Evolutionary conservation across 352 stramenopile genomes (phyloP), one percentile per base, ranked within the genome.

Genomic region (Globisporangium orthogonon): DNA sequence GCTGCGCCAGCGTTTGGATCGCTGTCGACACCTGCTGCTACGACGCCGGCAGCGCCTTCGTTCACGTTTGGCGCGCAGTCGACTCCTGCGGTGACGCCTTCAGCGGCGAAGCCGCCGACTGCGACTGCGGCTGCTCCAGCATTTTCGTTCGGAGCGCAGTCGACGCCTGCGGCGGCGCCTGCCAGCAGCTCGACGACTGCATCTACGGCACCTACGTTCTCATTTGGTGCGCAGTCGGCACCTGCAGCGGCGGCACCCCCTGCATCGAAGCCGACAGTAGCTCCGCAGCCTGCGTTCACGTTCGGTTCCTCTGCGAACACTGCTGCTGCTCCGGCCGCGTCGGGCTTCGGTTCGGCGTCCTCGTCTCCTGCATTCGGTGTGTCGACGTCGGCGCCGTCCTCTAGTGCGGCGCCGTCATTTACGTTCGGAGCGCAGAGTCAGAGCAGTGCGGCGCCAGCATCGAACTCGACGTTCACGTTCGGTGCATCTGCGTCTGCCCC

Each of bases 341-440:
- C 56, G 23, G 55, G 60, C 17, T 76, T 76, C 9, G 63, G 60
- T 11, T 67, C 72, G 3, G 30, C 58, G 13, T 28, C 49, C 11
- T 14, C 56, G 17, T 44, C 61, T 28, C 63, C 66, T 17, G 50
- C 63, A 44, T 63, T 66, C 56, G 65, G 60, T 44, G 28, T 17
- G 13, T 50, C 39, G 15, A n/a, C 52, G 10, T 18, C 52, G 15
- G 47, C 47, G 18, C 11, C 52, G 17, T 17, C 49, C 17, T 18
- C 23, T 3, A 44, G 28, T n/a, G 31, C 58, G 41, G 35, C 31
- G 18, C 58, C 60, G 29, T 58, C 64, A 18, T 76, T 76, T 29
- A 67, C 59, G 1, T 78, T 78, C 43, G 70, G 70, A 30, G 53
- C 46, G 47, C 35, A 57, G 40, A 54, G 41, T 29, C 51, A 53